Base-by-base conservation (phyloP, 176 grass and related monocot species). In the Metroxylon sagu region DNA sequence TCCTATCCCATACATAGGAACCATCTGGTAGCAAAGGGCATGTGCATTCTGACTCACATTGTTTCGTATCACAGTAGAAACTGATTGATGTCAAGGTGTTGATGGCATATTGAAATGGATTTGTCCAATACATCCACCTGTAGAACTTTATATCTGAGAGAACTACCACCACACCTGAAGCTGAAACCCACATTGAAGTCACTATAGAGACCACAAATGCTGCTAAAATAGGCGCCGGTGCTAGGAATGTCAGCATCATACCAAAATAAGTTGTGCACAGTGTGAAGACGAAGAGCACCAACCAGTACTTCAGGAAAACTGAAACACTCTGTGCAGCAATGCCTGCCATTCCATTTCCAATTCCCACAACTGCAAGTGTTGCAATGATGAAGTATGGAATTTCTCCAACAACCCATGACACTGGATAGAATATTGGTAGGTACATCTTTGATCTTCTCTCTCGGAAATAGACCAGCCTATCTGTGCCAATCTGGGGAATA, bases 111-210 rank as follows among this genome's bases (percentile, higher is more conserved):
- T 77, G 74, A 6, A 77, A 70, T 1, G 58, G 58, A 21, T 77
- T 77, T 17, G 52, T 62, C 66, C 66, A 69, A 59, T 77, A 70
- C 66, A 70, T 70, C 74, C 74, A 77, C 66, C 17, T 56, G 66
- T 57, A 70, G 66, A 77, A 70, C 58, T 52, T 77, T 50, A 77
- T 77, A 17, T 57, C 74, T 1, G 58, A 63, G 58, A 77, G 56
- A 52, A 70, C 51, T 0, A 77, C 66, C 21, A 63, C 74, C 65
- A 70, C 58, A 0, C 66, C 66, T 14, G 74, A 70, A 19, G 74
- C 51, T 17, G 66, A 70, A 8, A 77, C 31, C 74, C 74, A 77
- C 65, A 77, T 3, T 1, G 51, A 77, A 0, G 74, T 70, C 27
- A 77, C 56, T 19, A 77, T 69, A 17, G 51, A 69, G 21, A 77